Conservation (phyloP, 116 monocot species). For the Phalaenopsis hybrid region DNA sequence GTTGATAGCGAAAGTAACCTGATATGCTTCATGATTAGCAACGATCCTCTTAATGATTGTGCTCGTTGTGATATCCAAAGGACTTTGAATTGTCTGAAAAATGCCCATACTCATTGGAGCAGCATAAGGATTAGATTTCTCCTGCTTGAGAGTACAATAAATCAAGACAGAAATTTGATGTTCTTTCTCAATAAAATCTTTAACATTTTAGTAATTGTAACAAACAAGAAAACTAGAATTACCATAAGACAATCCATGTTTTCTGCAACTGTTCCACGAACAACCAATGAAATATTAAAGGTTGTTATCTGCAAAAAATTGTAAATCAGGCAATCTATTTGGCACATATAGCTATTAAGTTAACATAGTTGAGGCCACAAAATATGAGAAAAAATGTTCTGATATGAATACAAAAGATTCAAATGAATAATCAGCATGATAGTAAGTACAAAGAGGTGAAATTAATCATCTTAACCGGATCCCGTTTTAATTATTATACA, state of each 20-base stretch:
- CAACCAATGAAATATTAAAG: constrained; percentile 62
- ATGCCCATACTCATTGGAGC: constrained; percentile 73
- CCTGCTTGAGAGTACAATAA: constrained; percentile 31
- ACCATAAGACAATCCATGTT: constrained; percentile 75
- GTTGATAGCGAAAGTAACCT: constrained; percentile 27
- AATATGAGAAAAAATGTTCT: not conserved
- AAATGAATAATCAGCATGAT: not conserved
- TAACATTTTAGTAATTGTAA: not conserved
- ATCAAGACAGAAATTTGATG: constrained; percentile 1
- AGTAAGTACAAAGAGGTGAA: not conserved
- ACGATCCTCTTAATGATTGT: constrained; percentile 90
- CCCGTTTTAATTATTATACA: not conserved
- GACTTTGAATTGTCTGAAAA: constrained; percentile 54
- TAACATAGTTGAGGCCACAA: not conserved
- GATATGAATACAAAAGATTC: not conserved
- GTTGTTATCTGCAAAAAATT: constrained; percentile 69
- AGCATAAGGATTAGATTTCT: constrained; percentile 67
- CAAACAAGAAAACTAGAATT: constrained; percentile 1
- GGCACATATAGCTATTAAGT: not conserved
- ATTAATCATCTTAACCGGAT: not conserved
- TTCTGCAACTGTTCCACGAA: constrained; percentile 57
- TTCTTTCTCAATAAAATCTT: constrained; percentile 3
- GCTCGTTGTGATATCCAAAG: constrained; percentile 89
- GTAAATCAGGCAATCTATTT: not conserved
- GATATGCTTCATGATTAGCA: constrained; percentile 86